A percentile compares a stretch with the other conserved stretches of the same genome.
Conservation (phyloP, 2,329 filamentous ascomycete species). For the Cercospora zeina region DNA sequence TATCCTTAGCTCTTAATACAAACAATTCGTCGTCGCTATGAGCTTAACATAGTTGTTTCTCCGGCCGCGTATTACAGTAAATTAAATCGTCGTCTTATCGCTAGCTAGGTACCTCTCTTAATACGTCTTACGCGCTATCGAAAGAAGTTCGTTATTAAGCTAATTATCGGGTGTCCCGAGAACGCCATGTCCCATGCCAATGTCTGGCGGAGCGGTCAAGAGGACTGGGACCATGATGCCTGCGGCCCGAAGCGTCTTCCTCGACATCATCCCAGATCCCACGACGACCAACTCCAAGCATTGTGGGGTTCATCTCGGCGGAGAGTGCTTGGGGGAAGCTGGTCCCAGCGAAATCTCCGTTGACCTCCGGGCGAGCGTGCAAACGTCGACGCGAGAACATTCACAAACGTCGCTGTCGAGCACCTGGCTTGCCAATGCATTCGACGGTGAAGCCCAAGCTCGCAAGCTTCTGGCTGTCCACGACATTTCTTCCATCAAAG, state of each 20-base stretch:
- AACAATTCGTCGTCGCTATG: too few species aligned
- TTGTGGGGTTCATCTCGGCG: not conserved
- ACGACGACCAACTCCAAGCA: not conserved
- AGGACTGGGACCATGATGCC: not conserved
- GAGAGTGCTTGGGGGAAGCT: not conserved
- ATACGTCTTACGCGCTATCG: too few species aligned
- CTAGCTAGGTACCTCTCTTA: too few species aligned
- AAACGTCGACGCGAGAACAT: not conserved
- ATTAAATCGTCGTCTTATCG: too few species aligned
- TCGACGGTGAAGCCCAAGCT: constrained; percentile 42
- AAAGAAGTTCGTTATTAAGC: too few species aligned
- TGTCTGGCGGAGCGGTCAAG: not conserved
- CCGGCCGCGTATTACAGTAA: too few species aligned
- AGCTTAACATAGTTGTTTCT: too few species aligned
- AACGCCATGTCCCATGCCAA: not conserved
- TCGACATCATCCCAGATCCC: not conserved
- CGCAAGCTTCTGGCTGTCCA: constrained; percentile 38
- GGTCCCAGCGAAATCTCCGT: not conserved
- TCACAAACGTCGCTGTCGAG: constrained; percentile 23
- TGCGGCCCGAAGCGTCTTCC: too few species aligned
- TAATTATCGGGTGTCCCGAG: too few species aligned
- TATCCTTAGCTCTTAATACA: too few species aligned
- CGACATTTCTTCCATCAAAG: constrained; percentile 43
- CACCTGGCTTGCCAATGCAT: constrained; percentile 38
- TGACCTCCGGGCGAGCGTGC: not conserved